A percentile compares a stretch with the other conserved stretches of the same genome.
These are phyloP conservation scores for Coemansia sp. DNA, from an alignment of 192 early-diverging fungal genomes.

Conservation along the genomic window DNA sequence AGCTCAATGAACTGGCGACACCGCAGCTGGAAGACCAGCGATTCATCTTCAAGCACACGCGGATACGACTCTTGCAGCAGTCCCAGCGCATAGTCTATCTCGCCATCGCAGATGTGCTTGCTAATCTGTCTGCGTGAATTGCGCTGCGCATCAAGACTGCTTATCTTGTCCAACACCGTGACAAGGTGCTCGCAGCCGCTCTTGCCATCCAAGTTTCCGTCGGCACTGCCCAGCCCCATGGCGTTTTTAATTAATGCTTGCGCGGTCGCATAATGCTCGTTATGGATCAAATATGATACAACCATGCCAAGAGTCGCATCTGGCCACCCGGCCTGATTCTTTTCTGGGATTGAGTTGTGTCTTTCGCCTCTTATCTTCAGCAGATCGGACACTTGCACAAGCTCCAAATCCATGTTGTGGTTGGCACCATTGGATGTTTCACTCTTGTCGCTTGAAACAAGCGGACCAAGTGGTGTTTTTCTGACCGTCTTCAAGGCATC, in stretches of 20 bases:
- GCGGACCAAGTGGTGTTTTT: slow-evolving; percentile 4
- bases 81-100: slow-evolving; percentile 75
- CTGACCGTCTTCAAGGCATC: slow-evolving; percentile 21
- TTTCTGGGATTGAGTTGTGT: background rate
- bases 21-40: slow-evolving; percentile 74
- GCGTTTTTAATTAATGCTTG: slow-evolving; percentile 61
- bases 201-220: background rate
- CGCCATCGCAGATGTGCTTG: slow-evolving; percentile 64
- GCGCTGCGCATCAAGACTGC: slow-evolving; percentile 35
- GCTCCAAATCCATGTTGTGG: background rate
- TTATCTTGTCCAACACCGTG: slow-evolving; percentile 25
- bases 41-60: slow-evolving; percentile 62
- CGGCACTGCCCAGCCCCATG: slow-evolving; percentile 19
- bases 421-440: background rate
- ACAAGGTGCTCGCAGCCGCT: slow-evolving; percentile 13
- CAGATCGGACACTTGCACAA: slow-evolving; percentile 1
- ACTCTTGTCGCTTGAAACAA: slow-evolving; percentile 13
- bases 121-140: slow-evolving; percentile 53
- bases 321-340: slow-evolving; percentile 1
- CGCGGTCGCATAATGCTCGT: slow-evolving; percentile 79
- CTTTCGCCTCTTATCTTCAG: slow-evolving; percentile 9
- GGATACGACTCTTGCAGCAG: slow-evolving; percentile 71
- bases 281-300: slow-evolving; percentile 79
- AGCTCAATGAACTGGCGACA: slow-evolving; percentile 91
- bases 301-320: slow-evolving; percentile 60